These are phyloP conservation scores for Syzygium grande DNA, from an alignment of 345 rosid genomes.

Conservation along the genomic window DNA sequence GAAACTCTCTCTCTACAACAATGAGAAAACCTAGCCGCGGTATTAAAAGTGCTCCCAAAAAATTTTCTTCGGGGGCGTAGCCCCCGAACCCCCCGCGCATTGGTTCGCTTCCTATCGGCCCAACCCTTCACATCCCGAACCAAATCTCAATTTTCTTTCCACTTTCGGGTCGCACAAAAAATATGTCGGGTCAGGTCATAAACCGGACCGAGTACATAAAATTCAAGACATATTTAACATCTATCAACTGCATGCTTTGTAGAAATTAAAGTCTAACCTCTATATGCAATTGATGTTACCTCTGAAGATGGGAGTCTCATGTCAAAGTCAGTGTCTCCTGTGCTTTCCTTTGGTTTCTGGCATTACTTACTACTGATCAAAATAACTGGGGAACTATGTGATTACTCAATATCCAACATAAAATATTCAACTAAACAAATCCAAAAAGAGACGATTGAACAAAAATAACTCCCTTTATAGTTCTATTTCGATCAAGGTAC, in stretches of 20 bases:
- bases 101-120: too few relatives aligned
- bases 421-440: neutral
- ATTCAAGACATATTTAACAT: too few relatives aligned
- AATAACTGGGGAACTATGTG: neutral
- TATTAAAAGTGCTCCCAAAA: too few relatives aligned
- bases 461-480: neutral
- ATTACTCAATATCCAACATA: neutral
- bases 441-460: neutral
- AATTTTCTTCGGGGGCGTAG: too few relatives aligned
- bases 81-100: too few relatives aligned
- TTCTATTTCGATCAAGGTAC: neutral
- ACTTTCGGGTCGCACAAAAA: too few relatives aligned
- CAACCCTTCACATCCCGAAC: too few relatives aligned
- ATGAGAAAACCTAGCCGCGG: too few relatives aligned
- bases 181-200: too few relatives aligned
- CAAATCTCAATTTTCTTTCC: too few relatives aligned
- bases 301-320: neutral
- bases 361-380: neutral
- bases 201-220: too few relatives aligned
- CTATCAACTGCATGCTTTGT: neutral
- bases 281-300: neutral
- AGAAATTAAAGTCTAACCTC: neutral
- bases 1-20: too few relatives aligned
- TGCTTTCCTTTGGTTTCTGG: neutral
- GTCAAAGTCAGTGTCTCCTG: neutral